Evolutionary conservation across 208 protist genomes (phyloP).

Genomic region (Leishmania martiniquensis): DNA sequence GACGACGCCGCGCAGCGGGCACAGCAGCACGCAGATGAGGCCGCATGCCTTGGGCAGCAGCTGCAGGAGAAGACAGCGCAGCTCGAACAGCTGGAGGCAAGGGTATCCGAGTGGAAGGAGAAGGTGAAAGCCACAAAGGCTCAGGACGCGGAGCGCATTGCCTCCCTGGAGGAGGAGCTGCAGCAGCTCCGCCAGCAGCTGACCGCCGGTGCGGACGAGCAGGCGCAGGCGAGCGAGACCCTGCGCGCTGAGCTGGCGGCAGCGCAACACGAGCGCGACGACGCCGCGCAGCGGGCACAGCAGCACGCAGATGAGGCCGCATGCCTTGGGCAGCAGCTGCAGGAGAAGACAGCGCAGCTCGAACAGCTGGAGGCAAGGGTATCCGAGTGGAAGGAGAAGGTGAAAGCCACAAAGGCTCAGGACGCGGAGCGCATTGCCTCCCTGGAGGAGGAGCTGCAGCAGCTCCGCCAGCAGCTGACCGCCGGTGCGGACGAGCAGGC

Average conservation of each 20-base stretch:
- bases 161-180: slow-evolving; percentile 12
- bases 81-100: no score
- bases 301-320: not conserved
- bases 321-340: not conserved
- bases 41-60: not conserved
- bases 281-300: slow-evolving; percentile 3
- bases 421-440: not conserved
- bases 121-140: slow-evolving; percentile 63
- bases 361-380: not conserved
- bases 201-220: not conserved
- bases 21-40: slow-evolving; percentile 13
- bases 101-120: slow-evolving; percentile 47
- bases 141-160: slow-evolving; percentile 38
- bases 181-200: not conserved
- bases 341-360: not conserved
- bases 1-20: slow-evolving; percentile 19
- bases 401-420: not conserved
- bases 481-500: not conserved
- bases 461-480: not conserved
- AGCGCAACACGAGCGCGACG: not conserved
- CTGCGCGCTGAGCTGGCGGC: not conserved
- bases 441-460: not conserved
- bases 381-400: not conserved
- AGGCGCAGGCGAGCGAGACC: not conserved
- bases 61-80: no score